Percentiles rank a stretch among this genome's conserved stretches.
Evolutionary conservation across 805 yeast genomes (phyloP).

Genomic region (Lipomyces orientalis): DNA sequence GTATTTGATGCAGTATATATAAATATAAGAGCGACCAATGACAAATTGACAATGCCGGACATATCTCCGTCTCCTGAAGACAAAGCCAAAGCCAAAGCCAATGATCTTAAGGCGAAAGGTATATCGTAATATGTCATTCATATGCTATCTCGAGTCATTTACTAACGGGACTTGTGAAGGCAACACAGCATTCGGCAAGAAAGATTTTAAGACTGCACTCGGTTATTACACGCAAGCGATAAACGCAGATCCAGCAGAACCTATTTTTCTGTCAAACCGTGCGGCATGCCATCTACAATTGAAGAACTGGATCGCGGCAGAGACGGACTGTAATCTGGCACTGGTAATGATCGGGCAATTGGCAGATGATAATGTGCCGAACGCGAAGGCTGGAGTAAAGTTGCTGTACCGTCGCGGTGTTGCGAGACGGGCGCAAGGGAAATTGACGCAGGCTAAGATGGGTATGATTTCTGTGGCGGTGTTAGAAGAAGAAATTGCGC

Average conservation of each 20-base stretch:
- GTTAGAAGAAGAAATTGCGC: not conserved
- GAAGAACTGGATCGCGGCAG: slow-evolving; percentile 55
- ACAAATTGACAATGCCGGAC: not conserved
- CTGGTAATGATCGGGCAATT: slow-evolving; percentile 8
- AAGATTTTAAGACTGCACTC: slow-evolving; percentile 58
- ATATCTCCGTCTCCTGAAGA: not conserved
- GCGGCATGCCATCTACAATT: slow-evolving; percentile 68
- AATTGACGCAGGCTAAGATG: slow-evolving; percentile 14
- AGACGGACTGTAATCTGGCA: slow-evolving; percentile 51
- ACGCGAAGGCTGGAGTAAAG: slow-evolving; percentile 20
- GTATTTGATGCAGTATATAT: not conserved
- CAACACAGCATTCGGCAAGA: slow-evolving; percentile 56
- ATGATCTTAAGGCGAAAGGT: slow-evolving; percentile 17
- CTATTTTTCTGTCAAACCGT: slow-evolving; percentile 68
- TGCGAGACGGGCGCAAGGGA: slow-evolving; percentile 17
- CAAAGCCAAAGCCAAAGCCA: not conserved
- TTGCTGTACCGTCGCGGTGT: slow-evolving; percentile 24
- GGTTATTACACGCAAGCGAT: slow-evolving; percentile 63
- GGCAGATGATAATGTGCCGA: not conserved
- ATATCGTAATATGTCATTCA: not conserved
- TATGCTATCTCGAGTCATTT: not conserved
- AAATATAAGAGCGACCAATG: not conserved
- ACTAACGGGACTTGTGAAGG: slow-evolving; percentile 47
- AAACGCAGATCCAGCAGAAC: slow-evolving; percentile 53
- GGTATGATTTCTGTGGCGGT: slow-evolving; percentile 9